Base-by-base conservation (phyloP, 163 green algal species). In the Scenedesmus sp. region DNA sequence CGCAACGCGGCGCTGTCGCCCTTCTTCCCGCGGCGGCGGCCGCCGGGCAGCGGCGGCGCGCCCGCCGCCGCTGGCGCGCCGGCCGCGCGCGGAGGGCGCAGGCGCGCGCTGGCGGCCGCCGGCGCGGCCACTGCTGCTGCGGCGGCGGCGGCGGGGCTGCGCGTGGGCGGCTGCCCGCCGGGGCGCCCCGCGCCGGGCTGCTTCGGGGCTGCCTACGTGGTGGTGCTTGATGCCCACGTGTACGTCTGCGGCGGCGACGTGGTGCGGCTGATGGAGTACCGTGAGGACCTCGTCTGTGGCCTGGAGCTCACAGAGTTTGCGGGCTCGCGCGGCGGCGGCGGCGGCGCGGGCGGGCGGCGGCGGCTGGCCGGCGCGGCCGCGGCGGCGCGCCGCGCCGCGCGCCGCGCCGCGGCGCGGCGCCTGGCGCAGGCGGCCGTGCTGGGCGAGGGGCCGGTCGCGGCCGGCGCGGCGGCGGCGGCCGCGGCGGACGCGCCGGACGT, bases 261-360 rank as follows among this genome's bases (percentile, higher is more conserved):
- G 67, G 36, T 77, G 34, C 67, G 51, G 51, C 53, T 77, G 20
- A 50, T 77, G 67, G 9, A 65, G 51, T 66, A 77, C 67, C 67
- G 50, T 22, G 29, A n/a, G 20, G 51, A 77, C 51, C 34, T 77
- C 33, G 67, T n/a, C 17, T 77, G 67, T 28, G 67, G 51, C 29
- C 3, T 77, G 15, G 14, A 50, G 53, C 53, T 77, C 20, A 31
- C 17, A 15, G 67, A 66, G 67, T 47, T 47, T 47, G 39, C 39
- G 39, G 39, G 39, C 39, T 10, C 6, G 10, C 6, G 39, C 39
- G 39, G 10, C 7, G 6, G 17, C 33, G 29, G 64, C 20, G 26
- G 15, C 24, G 45, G 42, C 64, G 33, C 31, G 28, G 5, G n/a
- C 64, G 3, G n/a, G n/a, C n/a, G n/a, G n/a, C n/a, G n/a, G n/a